These are phyloP conservation scores for Boehmeria nivea DNA, from an alignment of 306 rosid species.

Conservation along the genomic window DNA sequence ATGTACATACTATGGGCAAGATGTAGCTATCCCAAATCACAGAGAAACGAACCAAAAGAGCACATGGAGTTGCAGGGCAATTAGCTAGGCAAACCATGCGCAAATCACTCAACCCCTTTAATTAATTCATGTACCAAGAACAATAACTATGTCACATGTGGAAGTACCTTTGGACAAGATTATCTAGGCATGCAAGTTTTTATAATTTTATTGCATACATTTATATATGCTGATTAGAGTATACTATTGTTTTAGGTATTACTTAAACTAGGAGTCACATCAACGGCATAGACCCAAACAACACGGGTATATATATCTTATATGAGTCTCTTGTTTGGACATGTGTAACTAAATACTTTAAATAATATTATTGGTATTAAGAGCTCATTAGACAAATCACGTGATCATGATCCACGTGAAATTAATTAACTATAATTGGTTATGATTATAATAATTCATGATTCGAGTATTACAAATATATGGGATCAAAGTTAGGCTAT, in stretches of 20 bases:
- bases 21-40: no score
- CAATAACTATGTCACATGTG: no score
- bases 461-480: not conserved
- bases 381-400: not conserved
- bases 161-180: no score
- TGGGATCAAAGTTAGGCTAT: not conserved
- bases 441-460: no score
- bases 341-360: not conserved
- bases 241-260: no score
- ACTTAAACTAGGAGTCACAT: no score
- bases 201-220: not conserved
- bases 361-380: no score
- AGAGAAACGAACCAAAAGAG: not conserved
- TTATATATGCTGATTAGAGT: not conserved
- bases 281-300: slow-evolving; percentile 4
- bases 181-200: not conserved
- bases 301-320: not conserved
- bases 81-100: slow-evolving; percentile 4
- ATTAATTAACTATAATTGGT: not conserved
- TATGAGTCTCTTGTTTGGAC: not conserved
- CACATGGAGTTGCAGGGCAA: slow-evolving; percentile 9
- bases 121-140: not conserved
- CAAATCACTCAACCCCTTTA: not conserved
- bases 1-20: no score
- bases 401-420: not conserved